Evolutionary conservation across 305 asterid species (phyloP).

Genomic region (Fraxinus velutina): DNA sequence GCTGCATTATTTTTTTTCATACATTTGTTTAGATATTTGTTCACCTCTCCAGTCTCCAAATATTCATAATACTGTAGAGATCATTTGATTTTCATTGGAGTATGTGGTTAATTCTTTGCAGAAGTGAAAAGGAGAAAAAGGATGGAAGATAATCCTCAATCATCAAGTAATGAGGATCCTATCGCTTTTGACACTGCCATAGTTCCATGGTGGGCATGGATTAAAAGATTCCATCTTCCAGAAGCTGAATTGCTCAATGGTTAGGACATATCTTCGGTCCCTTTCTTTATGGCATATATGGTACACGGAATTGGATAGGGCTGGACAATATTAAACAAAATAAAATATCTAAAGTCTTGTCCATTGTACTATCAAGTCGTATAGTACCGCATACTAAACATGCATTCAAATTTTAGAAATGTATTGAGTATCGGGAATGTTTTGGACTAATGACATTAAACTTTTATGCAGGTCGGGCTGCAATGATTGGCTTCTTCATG

Average conservation of each 20-base stretch:
- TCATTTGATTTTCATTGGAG: not conserved
- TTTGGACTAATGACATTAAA: not conserved
- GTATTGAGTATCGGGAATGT: not conserved
- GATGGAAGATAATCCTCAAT: conserved; percentile 72
- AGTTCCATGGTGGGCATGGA: conserved; percentile 99
- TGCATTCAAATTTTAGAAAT: not conserved
- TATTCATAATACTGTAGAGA: not conserved
- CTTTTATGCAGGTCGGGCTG: conserved; percentile 78
- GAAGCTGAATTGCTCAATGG: conserved; percentile 96
- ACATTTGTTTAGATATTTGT: not conserved
- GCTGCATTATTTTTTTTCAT: not conserved
- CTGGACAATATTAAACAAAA: not conserved
- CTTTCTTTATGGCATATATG: not conserved
- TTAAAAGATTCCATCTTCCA: conserved; percentile 91
- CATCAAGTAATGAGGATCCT: conserved; percentile 74
- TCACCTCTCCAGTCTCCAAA: not conserved
- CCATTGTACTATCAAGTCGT: not conserved
- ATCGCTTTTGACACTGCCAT: conserved; percentile 75
- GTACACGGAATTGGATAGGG: not conserved
- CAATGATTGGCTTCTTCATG: conserved; percentile 96
- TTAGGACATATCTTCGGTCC: not conserved
- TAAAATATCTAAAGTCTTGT: not conserved
- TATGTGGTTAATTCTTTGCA: conserved; percentile 30
- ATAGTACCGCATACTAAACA: not conserved
- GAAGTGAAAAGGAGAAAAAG: conserved; percentile 94